These are phyloP conservation scores for Chenopodium suecicum DNA, from an alignment of 148 eudicot species.

Conservation along the genomic window DNA sequence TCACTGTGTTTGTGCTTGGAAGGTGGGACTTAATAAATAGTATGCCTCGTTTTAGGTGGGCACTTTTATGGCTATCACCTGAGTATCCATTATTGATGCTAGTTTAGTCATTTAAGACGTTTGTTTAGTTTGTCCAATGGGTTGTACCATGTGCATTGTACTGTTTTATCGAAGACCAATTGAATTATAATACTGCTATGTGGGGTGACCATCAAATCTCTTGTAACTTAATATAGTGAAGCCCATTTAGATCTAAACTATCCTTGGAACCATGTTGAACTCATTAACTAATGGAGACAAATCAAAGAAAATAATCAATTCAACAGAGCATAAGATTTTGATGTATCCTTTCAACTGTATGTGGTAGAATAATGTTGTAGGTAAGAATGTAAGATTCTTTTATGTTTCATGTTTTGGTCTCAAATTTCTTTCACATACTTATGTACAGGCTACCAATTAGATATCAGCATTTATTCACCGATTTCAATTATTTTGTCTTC, in stretches of 20 bases:
- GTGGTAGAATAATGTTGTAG: neutral
- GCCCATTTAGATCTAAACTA: conserved; percentile 2
- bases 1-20: neutral
- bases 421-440: neutral
- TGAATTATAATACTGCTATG: conserved; percentile 2
- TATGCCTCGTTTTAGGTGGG: neutral
- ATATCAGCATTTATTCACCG: neutral
- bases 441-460: neutral
- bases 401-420: neutral
- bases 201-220: conserved; percentile 13
- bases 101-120: conserved; percentile 6
- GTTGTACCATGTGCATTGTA: conserved; percentile 8
- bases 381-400: neutral
- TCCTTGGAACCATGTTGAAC: neutral
- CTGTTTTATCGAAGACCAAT: conserved; percentile 3
- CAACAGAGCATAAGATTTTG: conserved; percentile 2
- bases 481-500: neutral
- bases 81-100: conserved; percentile 11
- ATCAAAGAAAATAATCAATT: neutral
- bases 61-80: conserved; percentile 8
- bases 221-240: conserved; percentile 8
- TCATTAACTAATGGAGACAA: neutral
- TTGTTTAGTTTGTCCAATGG: neutral
- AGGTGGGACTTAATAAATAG: neutral
- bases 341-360: neutral